Conservation (phyloP, 768 basidiomycete species). For the Tulasnella sp. region DNA sequence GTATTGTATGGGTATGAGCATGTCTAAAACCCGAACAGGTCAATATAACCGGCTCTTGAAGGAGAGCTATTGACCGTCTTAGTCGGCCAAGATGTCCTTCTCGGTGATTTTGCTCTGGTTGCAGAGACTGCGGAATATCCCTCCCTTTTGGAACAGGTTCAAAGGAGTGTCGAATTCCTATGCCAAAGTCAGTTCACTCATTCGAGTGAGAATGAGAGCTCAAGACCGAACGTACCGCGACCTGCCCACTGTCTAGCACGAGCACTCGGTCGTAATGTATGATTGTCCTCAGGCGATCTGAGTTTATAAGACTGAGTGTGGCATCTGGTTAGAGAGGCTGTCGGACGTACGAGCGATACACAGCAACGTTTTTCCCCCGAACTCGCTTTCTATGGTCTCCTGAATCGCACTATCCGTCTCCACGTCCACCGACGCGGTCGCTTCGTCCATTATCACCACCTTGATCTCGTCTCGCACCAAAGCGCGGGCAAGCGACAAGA, state of each 20-base stretch:
- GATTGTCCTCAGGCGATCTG: constrained; percentile 20
- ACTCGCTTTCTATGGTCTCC: constrained; percentile 25
- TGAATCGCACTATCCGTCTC: constrained; percentile 23
- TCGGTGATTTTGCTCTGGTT: constrained; percentile 27
- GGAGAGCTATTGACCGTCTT: no score
- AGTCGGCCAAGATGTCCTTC: constrained; percentile 23
- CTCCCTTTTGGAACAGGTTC: constrained; percentile 35
- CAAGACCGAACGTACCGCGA: constrained; percentile 23
- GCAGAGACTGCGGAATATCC: constrained; percentile 31
- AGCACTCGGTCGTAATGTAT: constrained; percentile 38
- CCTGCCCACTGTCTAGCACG: constrained; percentile 45
- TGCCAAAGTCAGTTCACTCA: not conserved
- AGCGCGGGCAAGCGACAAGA: constrained; percentile 18
- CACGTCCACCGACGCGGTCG: constrained; percentile 25
- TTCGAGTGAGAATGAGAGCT: constrained; percentile 13
- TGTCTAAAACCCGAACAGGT: no score
- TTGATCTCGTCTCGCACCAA: constrained; percentile 28
- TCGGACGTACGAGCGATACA: constrained; percentile 17
- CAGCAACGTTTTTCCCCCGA: constrained; percentile 21
- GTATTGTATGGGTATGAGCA: no score
- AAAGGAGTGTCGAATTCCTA: constrained; percentile 42
- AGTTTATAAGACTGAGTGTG: not conserved
- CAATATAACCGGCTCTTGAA: no score
- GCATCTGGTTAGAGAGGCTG: not conserved
- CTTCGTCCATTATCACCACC: constrained; percentile 25